Evolutionary conservation across 2,329 filamentous ascomycete genomes (phyloP), one percentile per base, ranked within the genome.

Genomic region (Tolypocladium sp.): DNA sequence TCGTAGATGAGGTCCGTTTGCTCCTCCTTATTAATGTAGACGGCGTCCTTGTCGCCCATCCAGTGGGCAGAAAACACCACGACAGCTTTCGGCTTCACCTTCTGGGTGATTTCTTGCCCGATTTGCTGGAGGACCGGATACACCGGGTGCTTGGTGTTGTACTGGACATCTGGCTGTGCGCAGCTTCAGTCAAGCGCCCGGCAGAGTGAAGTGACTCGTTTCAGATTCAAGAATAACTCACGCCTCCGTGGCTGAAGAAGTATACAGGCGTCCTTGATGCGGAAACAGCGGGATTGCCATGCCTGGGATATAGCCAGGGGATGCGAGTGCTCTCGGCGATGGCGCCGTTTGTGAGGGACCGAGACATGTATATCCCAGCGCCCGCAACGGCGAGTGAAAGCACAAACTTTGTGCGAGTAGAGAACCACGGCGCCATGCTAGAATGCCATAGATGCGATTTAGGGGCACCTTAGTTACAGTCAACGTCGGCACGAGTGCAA

Each of bases 51-150:
- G 58, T 68, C 74, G 53, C 80, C 84, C 73, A 90, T 85, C 89
- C 89, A 92, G 71, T 92, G 89, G 1, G 88, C 89, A 1, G 88
- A 91, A 69, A 92, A 87, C 33, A 91, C 86, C 1, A 92, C 84
- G 20, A 92, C 80, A 2, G 88, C 89, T 62, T 83, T 86, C 2
- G 89, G 89, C 66, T 86, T 87, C 51, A 91, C 83, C 62, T 84
- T 82, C 35, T 81, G 76, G 0, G 87, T 90, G 68, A 92, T 90
- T 66, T 91, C 88, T 9, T 71, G 77, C 49, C 89, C 89, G 57
- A 91, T 85, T 30, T 77, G 70, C 64, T 86, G 81, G 5, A 92
- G 81, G 58, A 87, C 76, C 4, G 76, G 69, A 66, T 88, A 90
- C 12, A 84, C 89, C 1, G 87, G 85, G 67, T 92, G 89, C 0